Base-by-base conservation (phyloP, 495 filamentous ascomycete species). In the Podospora appendiculata region DNA sequence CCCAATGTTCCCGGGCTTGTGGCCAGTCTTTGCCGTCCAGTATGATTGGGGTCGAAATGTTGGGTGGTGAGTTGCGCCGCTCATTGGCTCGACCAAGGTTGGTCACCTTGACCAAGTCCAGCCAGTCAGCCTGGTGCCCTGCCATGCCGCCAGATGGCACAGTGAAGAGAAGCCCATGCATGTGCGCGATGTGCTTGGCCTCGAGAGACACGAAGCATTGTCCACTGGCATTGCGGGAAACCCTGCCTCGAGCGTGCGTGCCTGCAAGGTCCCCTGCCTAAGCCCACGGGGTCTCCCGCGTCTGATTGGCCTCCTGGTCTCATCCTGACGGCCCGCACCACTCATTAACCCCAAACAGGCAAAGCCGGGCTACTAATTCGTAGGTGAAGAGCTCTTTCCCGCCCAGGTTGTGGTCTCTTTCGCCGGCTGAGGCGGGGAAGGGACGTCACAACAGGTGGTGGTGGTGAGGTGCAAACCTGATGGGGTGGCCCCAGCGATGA, bases 21-120 rank as follows among this genome's bases (percentile, higher is more conserved):
- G 25, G 25, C 25, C 25, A 25, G 25, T 25, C 25, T 25, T 25
- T 25, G 25, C 25, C 2, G 25, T 25, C 25, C 10, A 38, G 51
- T 58, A 42, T 58, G 51, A 58, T 58, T 58, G 56, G 56, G 52
- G 56, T 51, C 48, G 12, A 32, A 54, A 57, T 44, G 46, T 32
- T 19, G 40, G 47, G 17, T 41, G 45, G 32, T 13, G 12, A 48
- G 38, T 32, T 46, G 44, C 32, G 44, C 44, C 25, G 44, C 44
- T 8, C 44, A 46, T 46, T 46, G 32, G 42, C 3, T 10, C 25
- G 25, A 25, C 25, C 25, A 25, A 25, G 25, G 25, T 25, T 25
- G 25, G 25, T 25, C 25, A 25, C 25, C 25, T 25, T 25, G 25
- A 25, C 25, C 25, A 25, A 25, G 25, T 25, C 25, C 2, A n/a